phyloP scores from a whole-genome alignment of 2,329 filamentous ascomycete species.

The Magnaporthiopsis poae region DNA sequence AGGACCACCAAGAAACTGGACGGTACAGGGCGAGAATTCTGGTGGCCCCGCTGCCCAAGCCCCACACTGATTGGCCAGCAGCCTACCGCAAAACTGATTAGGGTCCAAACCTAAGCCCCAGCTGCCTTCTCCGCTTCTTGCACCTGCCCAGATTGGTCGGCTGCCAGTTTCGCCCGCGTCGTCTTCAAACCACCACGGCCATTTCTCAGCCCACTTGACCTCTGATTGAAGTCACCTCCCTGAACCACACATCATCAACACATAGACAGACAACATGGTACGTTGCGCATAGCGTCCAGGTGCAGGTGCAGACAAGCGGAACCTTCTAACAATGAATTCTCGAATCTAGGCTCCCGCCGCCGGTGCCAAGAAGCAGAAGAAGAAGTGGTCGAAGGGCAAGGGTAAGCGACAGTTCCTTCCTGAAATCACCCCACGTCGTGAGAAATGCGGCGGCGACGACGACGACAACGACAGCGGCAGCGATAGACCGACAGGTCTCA shows the following conservation, averaged over 20 bases:
- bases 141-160: neutral
- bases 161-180: too few species aligned
- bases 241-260: conserved; percentile 17
- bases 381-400: conserved; percentile 61
- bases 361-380: conserved; percentile 72
- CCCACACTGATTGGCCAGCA: neutral
- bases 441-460: conserved; percentile 2
- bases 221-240: neutral
- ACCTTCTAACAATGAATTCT: neutral
- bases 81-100: neutral
- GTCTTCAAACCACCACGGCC: neutral
- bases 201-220: neutral
- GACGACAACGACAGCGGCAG: neutral
- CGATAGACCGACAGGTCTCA: neutral
- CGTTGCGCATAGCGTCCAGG: neutral
- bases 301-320: neutral
- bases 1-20: neutral
- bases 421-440: conserved; percentile 7
- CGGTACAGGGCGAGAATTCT: conserved; percentile 3
- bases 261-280: conserved; percentile 32
- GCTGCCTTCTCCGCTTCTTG: neutral
- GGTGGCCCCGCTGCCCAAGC: neutral
- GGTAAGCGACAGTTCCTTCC: conserved; percentile 48
- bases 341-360: conserved; percentile 4
- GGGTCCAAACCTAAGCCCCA: conserved; percentile 7